phyloP scores from a whole-genome alignment of 2,329 filamentous ascomycete species.

The Reticulascus tulasneorum region DNA sequence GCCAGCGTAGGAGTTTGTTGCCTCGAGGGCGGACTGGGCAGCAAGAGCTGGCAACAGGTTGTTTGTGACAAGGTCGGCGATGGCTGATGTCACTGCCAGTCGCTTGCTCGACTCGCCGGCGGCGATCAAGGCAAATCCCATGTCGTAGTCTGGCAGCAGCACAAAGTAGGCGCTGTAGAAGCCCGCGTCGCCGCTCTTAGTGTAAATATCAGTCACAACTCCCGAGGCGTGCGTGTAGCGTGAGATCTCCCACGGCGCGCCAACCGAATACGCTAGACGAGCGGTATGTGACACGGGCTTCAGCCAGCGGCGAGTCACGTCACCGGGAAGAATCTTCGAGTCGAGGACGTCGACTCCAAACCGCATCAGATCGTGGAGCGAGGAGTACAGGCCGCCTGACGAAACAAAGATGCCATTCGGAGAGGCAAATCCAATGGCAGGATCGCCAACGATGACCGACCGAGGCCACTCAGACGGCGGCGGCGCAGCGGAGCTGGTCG shows the following conservation, averaged over 20 bases:
- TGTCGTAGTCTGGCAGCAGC: slow-evolving; percentile 28
- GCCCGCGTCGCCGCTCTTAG: slow-evolving; percentile 25
- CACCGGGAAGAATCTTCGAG: slow-evolving; percentile 32
- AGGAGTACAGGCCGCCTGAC: slow-evolving; percentile 39
- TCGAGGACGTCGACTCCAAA: slow-evolving; percentile 37
- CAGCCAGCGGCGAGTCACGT: slow-evolving; percentile 38
- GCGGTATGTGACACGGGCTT: slow-evolving; percentile 36
- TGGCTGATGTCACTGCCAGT: too few relatives aligned
- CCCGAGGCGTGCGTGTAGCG: too few relatives aligned
- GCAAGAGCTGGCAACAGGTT: too few relatives aligned
- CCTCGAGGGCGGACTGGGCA: too few relatives aligned
- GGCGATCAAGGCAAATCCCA: slow-evolving; percentile 33
- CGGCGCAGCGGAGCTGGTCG: slow-evolving; percentile 30
- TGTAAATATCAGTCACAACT: slow-evolving; percentile 29
- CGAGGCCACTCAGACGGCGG: too few relatives aligned
- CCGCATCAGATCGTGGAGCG: slow-evolving; percentile 33
- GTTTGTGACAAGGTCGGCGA: too few relatives aligned
- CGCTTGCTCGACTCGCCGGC: slow-evolving; percentile 26
- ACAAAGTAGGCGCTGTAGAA: slow-evolving; percentile 27
- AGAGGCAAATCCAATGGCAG: too few relatives aligned
- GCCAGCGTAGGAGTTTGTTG: too few relatives aligned
- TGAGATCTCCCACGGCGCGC: slow-evolving; percentile 27
- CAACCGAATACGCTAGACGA: slow-evolving; percentile 28
- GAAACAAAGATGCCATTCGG: too few relatives aligned
- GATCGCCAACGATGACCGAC: too few relatives aligned